Base-by-base conservation (phyloP, 768 basidiomycete genomes). In the Boletus sensibilis region DNA sequence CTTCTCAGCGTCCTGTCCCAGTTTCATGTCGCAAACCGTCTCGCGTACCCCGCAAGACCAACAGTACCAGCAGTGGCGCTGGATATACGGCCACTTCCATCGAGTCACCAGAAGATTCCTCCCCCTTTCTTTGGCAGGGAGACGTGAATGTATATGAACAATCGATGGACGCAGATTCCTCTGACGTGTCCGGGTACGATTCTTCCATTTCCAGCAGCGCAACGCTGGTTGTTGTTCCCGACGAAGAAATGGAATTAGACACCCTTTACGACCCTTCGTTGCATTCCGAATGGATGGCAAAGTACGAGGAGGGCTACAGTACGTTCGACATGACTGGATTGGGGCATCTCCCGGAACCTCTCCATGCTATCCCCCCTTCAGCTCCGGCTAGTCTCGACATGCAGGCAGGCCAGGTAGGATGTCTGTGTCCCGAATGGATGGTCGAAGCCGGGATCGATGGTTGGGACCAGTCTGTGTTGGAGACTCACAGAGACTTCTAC, bases 351-450 rank as follows among this genome's bases (percentile, higher is more conserved):
- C 53, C 41, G 14, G 50, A 38, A 38, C 45, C 27, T 34, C 33
- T 14, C 20, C 47, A 2, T 18, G 40, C 9, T 13, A 23, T 16
- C 1, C 27, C 18, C 12, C 27, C 12, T 31, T 14, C 21, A 3
- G 21, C 25, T 13, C 33, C 11, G 18, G 29, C 3, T 14, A 12
- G 4, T 40, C 3, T 29, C 11, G 18, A 27, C n/a, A 6, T 14
- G 16, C 40, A 20, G 8, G 50, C 27, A 2, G 35, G 18, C 10
- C 57, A 33, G 6, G 52, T 25, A 1, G 62, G 41, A 29, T 53
- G 53, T 34, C 44, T 63, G n/a, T 59, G 54, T 20, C 57, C 62
- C n/a, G 54, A 60, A 20, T 60, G 62, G 62, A 56, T 59, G 57
- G n/a, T 38, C 18, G 53, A 63, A 25, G 40, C 42, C 10, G 57